Conservation (phyloP, 2,329 filamentous ascomycete species). For the Cladosporium phlei region DNA sequence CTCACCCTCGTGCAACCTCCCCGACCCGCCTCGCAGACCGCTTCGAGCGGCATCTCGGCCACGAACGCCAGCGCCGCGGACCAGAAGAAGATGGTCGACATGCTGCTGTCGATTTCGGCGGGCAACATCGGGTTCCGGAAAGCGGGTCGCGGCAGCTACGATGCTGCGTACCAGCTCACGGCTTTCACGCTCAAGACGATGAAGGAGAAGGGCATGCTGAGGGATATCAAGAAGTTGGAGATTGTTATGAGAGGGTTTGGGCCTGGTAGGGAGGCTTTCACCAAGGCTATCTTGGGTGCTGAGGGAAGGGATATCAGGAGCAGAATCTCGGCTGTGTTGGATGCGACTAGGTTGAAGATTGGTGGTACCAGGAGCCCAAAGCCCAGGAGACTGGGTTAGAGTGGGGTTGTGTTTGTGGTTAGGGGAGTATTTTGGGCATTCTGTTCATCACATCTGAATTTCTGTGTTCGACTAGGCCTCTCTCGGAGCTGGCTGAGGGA, state of each 20-base stretch:
- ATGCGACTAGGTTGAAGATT: conserved; percentile 89
- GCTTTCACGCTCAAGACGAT: conserved; percentile 80
- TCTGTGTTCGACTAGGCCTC: too few species aligned
- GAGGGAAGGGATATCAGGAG: conserved; percentile 73
- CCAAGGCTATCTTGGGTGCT: conserved; percentile 79
- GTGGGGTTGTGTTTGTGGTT: too few species aligned
- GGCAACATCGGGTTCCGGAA: conserved; percentile 94
- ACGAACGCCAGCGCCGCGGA: conserved; percentile 47
- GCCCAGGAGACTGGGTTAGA: conserved; percentile 70
- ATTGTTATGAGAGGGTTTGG: conserved; percentile 83
- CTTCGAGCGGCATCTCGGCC: conserved; percentile 22
- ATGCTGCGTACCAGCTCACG: conserved; percentile 85
- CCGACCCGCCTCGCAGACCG: conserved; percentile 23
- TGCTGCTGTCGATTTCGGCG: conserved; percentile 72
- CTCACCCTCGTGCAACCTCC: conserved; percentile 77
- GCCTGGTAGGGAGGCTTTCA: conserved; percentile 77
- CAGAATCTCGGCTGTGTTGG: conserved; percentile 70
- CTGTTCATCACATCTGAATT: too few species aligned
- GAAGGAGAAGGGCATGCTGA: conserved; percentile 71
- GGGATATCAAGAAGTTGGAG: conserved; percentile 72
- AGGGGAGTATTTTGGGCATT: too few species aligned
- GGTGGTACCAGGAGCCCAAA: conserved; percentile 84
- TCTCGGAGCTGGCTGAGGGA: too few species aligned
- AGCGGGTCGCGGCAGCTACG: conserved; percentile 72
- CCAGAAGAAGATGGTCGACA: conserved; percentile 44